Evolutionary conservation across 2,329 filamentous ascomycete genomes (phyloP).

Genomic region (Neofusicoccum laricinum): DNA sequence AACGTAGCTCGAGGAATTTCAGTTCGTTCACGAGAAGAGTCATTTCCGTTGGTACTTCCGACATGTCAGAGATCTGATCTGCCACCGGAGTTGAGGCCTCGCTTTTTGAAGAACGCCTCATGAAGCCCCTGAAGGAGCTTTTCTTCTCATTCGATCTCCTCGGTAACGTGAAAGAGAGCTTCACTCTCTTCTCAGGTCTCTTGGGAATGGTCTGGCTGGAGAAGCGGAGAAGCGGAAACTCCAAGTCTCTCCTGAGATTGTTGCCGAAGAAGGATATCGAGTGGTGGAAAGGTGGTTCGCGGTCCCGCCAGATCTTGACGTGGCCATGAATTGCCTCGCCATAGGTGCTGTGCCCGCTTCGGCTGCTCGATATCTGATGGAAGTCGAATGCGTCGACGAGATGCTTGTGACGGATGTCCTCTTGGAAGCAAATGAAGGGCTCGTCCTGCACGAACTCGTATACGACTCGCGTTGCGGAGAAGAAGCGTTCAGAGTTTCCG

Average conservation of each 20-base stretch:
- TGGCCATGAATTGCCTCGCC: slow-evolving; percentile 9
- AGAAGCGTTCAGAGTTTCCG: not conserved
- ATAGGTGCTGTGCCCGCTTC: not conserved
- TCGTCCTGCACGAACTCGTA: slow-evolving; percentile 4
- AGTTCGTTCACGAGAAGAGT: not conserved
- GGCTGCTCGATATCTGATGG: not conserved
- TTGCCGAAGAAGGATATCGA: slow-evolving; percentile 12
- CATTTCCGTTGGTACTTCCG: not conserved
- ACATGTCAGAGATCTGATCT: not conserved
- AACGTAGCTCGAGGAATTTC: slow-evolving; percentile 1
- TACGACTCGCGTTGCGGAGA: not conserved
- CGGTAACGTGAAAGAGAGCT: not conserved
- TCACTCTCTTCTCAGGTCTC: slow-evolving; percentile 1
- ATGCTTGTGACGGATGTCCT: slow-evolving; percentile 1
- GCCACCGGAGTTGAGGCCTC: not conserved
- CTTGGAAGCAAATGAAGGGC: slow-evolving; percentile 1
- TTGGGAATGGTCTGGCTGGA: not conserved
- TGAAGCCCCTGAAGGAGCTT: not conserved
- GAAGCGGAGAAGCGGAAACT: slow-evolving; percentile 3
- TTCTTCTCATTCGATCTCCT: not conserved
- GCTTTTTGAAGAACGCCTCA: not conserved
- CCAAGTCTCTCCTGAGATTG: not conserved
- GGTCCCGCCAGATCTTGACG: slow-evolving; percentile 4
- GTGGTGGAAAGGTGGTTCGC: slow-evolving; percentile 4
- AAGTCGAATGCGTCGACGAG: not conserved